A percentile compares a stretch with the other conserved stretches of the same genome.
phyloP scores from a whole-genome alignment of 2,329 filamentous ascomycete species.

The Kalaharituber pfeilii region DNA sequence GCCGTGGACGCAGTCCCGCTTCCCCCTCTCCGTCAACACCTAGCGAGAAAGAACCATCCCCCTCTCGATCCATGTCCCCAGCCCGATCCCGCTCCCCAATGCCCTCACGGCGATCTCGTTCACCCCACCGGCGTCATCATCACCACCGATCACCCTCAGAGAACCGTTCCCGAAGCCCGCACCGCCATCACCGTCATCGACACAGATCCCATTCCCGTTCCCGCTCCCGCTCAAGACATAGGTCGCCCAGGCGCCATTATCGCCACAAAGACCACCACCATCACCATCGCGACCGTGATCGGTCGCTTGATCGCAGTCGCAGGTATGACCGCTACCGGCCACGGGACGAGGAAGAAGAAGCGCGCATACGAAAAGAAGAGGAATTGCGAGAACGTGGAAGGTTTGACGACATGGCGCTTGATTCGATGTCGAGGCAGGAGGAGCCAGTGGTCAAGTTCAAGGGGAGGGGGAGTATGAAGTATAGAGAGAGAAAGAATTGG shows the following conservation, averaged over 20 bases:
- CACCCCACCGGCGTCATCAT: neutral
- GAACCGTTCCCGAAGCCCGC: neutral
- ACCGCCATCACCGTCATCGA: neutral
- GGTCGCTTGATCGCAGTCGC: conserved; percentile 1
- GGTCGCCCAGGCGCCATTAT: conserved; percentile 8
- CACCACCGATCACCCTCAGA: neutral
- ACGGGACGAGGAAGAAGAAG: conserved; percentile 14
- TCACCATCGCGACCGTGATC: neutral
- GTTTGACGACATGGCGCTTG: neutral
- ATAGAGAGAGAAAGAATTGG: conserved; percentile 18
- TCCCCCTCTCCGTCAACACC: neutral
- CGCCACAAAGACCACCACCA: no score
- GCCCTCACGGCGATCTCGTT: neutral
- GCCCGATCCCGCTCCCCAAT: neutral
- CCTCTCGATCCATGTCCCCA: neutral
- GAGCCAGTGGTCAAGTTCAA: conserved; percentile 20
- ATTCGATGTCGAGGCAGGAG: neutral
- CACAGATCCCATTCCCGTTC: conserved; percentile 1
- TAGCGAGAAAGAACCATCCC: neutral
- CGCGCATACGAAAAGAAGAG: conserved; percentile 14
- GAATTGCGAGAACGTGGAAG: conserved; percentile 11
- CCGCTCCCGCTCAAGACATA: conserved; percentile 6
- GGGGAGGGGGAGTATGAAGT: conserved; percentile 22
- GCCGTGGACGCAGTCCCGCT: neutral
- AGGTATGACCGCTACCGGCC: conserved; percentile 9